These are phyloP conservation scores for Ormosia semicastrata DNA, from an alignment of 306 rosid genomes.

Conservation along the genomic window DNA sequence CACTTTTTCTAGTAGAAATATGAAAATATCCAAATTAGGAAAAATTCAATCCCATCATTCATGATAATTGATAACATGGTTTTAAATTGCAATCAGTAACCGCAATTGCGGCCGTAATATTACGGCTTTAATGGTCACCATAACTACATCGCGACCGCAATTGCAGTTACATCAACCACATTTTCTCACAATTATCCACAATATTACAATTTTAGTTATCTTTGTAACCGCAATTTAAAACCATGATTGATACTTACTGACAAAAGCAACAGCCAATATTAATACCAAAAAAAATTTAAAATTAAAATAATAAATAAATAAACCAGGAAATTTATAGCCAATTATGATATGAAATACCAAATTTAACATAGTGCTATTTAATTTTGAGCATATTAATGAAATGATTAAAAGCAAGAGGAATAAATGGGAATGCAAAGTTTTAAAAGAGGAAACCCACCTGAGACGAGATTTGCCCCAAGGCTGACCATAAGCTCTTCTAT, in stretches of 20 bases:
- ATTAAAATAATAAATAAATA: background rate
- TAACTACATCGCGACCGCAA: no score
- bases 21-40: conserved; percentile 1
- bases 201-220: no score
- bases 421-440: background rate
- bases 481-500: conserved; percentile 84
- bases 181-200: no score
- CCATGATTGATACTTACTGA: background rate
- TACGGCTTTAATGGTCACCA: no score
- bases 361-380: background rate
- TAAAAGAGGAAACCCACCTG: conserved; percentile 46
- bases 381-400: background rate
- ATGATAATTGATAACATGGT: background rate
- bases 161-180: no score
- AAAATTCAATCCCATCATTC: background rate
- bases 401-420: background rate
- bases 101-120: no score
- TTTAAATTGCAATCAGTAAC: no score
- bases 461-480: conserved; percentile 98
- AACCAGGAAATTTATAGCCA: background rate
- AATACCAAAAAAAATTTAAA: background rate
- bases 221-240: no score
- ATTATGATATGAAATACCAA: background rate
- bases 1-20: background rate
- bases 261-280: background rate